phyloP scores from a whole-genome alignment of 805 yeast genomes.

The Ogataea angusta region DNA sequence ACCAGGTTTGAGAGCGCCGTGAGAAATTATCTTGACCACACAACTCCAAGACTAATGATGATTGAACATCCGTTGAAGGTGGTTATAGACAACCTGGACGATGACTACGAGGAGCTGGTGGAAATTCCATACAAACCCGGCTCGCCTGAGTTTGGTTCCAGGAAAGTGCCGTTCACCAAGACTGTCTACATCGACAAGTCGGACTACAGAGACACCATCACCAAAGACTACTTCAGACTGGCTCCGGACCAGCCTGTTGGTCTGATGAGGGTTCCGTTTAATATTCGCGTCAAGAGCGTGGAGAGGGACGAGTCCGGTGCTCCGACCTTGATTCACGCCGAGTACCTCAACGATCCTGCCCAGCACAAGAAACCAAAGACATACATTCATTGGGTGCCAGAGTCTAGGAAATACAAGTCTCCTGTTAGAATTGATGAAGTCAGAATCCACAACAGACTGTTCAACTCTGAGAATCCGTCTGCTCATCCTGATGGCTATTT shows the following conservation, averaged over 20 bases:
- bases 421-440: conserved; percentile 71
- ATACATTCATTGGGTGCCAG: conserved; percentile 94
- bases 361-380: conserved; percentile 83
- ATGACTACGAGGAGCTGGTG: conserved; percentile 65
- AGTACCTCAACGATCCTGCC: conserved; percentile 64
- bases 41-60: conserved; percentile 94
- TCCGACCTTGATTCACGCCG: conserved; percentile 68
- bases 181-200: conserved; percentile 79
- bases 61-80: conserved; percentile 83
- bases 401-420: conserved; percentile 53
- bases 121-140: conserved; percentile 92
- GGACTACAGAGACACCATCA: conserved; percentile 72
- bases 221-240: conserved; percentile 81
- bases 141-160: conserved; percentile 66
- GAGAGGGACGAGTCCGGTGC: conserved; percentile 62
- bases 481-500: conserved; percentile 86
- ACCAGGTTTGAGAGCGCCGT: conserved; percentile 86
- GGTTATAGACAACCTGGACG: conserved; percentile 75
- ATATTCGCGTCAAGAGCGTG: conserved; percentile 64
- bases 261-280: conserved; percentile 83
- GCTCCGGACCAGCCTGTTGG: conserved; percentile 96
- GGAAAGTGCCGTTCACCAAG: conserved; percentile 73
- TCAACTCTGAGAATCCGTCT: conserved; percentile 87
- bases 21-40: conserved; percentile 80
- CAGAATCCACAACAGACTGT: conserved; percentile 82